Conservation (phyloP, 202 grass and related monocot species). For the Hordeum pubiflorum region DNA sequence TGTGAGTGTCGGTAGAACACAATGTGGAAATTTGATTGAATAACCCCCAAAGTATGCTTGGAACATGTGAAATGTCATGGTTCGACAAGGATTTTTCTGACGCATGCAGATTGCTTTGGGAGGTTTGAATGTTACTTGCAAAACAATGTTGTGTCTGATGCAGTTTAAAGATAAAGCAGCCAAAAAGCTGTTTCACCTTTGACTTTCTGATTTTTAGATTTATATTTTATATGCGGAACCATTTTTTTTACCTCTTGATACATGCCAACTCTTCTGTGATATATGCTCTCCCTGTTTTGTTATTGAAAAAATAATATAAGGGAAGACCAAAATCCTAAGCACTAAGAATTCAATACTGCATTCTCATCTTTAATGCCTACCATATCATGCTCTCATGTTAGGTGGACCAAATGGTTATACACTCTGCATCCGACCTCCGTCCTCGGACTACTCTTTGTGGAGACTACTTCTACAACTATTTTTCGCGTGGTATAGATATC, state of each 20-base stretch:
- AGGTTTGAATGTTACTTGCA: neutral
- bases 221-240: neutral
- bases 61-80: slow-evolving; percentile 13
- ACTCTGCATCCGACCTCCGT: slow-evolving; percentile 79
- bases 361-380: slow-evolving; percentile 19
- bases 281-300: slow-evolving; percentile 12
- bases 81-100: neutral
- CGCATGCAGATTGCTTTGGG: neutral
- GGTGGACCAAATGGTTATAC: slow-evolving; percentile 99
- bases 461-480: slow-evolving; percentile 96
- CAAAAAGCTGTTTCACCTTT: neutral
- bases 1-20: neutral
- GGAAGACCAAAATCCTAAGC: slow-evolving; percentile 6
- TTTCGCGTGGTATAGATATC: slow-evolving; percentile 86
- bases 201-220: neutral
- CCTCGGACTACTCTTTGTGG: slow-evolving; percentile 78
- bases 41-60: neutral
- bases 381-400: slow-evolving; percentile 16
- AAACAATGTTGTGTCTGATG: neutral
- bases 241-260: neutral
- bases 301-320: neutral
- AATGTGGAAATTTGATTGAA: neutral
- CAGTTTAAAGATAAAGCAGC: neutral
- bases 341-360: neutral
- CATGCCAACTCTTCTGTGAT: neutral